phyloP scores from a whole-genome alignment of 2,329 filamentous ascomycete genomes.

The Aspergillus sclerotialis region DNA sequence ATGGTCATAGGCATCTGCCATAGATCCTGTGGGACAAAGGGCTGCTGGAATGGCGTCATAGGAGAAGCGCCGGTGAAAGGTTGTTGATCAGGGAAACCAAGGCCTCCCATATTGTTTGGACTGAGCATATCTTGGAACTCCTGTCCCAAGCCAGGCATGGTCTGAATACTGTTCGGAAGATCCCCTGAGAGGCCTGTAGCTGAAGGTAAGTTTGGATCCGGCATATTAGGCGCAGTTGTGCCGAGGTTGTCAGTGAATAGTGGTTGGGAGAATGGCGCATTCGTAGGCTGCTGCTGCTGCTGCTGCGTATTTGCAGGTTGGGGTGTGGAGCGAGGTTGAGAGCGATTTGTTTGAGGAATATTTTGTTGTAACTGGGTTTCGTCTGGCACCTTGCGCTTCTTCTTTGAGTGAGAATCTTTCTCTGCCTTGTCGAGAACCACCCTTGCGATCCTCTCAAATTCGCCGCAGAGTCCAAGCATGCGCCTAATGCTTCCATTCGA shows the following conservation, averaged over 20 bases:
- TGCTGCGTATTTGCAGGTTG: constrained; percentile 12
- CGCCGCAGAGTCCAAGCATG: constrained; percentile 89
- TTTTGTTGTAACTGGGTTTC: constrained; percentile 15
- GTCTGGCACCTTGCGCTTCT: constrained; percentile 74
- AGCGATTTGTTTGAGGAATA: constrained; percentile 12
- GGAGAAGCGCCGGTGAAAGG: constrained; percentile 24
- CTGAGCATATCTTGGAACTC: constrained; percentile 34
- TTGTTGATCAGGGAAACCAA: constrained; percentile 25
- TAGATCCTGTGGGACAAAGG: constrained; percentile 83
- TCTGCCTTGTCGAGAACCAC: constrained; percentile 88
- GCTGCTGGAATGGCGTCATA: constrained; percentile 62
- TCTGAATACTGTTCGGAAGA: constrained; percentile 18
- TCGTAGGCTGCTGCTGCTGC: constrained; percentile 5
- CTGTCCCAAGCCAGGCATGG: constrained; percentile 23
- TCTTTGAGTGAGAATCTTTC: constrained; percentile 68
- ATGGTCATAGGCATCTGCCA: constrained; percentile 96
- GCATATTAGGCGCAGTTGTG: constrained; percentile 9
- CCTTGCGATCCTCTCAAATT: constrained; percentile 90
- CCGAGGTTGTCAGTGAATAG: constrained; percentile 17
- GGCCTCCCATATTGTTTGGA: constrained; percentile 24
- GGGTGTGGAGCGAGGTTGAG: constrained; percentile 16
- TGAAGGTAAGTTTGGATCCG: constrained; percentile 15
- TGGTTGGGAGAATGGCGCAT: constrained; percentile 19
- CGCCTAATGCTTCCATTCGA: constrained; percentile 85
- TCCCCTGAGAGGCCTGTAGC: constrained; percentile 15